These are phyloP conservation scores for Amanita thiersii DNA, from an alignment of 768 basidiomycete species.

Conservation along the genomic window DNA sequence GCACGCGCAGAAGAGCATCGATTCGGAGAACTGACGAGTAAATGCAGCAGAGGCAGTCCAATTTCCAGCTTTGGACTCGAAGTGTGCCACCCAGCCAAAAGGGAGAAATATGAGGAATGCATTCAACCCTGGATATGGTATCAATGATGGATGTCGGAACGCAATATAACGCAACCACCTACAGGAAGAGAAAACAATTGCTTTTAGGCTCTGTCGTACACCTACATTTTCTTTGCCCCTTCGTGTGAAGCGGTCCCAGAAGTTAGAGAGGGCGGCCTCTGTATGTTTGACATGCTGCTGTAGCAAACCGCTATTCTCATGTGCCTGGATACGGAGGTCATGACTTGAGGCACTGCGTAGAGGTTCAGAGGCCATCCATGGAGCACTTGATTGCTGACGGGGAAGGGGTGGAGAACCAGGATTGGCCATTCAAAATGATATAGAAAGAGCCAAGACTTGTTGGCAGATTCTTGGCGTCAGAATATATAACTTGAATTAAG, in stretches of 20 bases:
- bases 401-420: too few species aligned
- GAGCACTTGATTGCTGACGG: too few species aligned
- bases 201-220: conserved; percentile 32
- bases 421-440: too few species aligned
- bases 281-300: background rate
- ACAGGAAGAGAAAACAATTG: conserved; percentile 49
- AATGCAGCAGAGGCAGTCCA: conserved; percentile 35
- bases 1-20: too few species aligned
- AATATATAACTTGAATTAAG: too few species aligned
- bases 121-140: conserved; percentile 40
- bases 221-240: conserved; percentile 38
- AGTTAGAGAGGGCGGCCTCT: conserved; percentile 17
- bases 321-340: too few species aligned
- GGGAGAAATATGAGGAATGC: conserved; percentile 50
- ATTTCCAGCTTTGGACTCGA: conserved; percentile 15
- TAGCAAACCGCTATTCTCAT: conserved; percentile 2
- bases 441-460: too few species aligned
- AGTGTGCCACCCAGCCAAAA: conserved; percentile 54
- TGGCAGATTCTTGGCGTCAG: too few species aligned
- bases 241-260: conserved; percentile 38
- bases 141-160: conserved; percentile 2
- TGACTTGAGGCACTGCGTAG: too few species aligned
- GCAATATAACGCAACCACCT: conserved; percentile 12
- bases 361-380: too few species aligned
- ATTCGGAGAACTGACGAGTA: conserved; percentile 26